Percentiles rank a stretch among this genome's conserved stretches.
phyloP scores from a whole-genome alignment of 148 eudicot genomes.

The Polygonum maritimum region DNA sequence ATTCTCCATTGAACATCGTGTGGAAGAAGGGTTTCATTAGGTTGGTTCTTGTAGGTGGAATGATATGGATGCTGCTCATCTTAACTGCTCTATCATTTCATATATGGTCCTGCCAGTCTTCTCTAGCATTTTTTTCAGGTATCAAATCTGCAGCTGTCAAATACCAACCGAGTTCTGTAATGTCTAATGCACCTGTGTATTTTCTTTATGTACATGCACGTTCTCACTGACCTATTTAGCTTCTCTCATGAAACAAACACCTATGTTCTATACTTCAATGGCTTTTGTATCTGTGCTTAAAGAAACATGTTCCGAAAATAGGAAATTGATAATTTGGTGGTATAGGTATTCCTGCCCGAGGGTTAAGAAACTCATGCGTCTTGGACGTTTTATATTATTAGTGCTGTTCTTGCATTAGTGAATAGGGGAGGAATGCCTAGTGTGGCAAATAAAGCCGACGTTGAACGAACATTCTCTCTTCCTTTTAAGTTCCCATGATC shows the following conservation, averaged over 20 bases:
- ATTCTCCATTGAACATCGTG: conserved; percentile 45
- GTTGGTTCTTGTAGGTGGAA: conserved; percentile 74
- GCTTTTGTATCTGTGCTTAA: background rate
- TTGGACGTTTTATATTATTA: background rate
- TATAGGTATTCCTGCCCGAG: background rate
- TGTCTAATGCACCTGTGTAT: background rate
- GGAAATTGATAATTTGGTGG: background rate
- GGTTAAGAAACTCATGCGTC: background rate
- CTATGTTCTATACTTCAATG: background rate
- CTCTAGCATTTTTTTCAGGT: conserved; percentile 88
- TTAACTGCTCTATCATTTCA: conserved; percentile 61
- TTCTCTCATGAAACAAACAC: background rate
- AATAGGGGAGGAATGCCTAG: background rate
- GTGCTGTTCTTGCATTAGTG: background rate
- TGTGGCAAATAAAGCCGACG: background rate
- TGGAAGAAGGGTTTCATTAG: conserved; percentile 88
- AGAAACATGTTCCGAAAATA: background rate
- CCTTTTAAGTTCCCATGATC: background rate
- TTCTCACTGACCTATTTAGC: background rate
- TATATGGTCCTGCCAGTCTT: conserved; percentile 94
- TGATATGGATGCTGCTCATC: conserved; percentile 86
- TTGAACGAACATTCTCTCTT: background rate
- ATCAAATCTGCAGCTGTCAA: conserved; percentile 9
- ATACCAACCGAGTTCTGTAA: background rate
- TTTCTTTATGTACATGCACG: background rate